Evolutionary conservation across 257 asterid species (phyloP).

Genomic region (Solanum rostratum): DNA sequence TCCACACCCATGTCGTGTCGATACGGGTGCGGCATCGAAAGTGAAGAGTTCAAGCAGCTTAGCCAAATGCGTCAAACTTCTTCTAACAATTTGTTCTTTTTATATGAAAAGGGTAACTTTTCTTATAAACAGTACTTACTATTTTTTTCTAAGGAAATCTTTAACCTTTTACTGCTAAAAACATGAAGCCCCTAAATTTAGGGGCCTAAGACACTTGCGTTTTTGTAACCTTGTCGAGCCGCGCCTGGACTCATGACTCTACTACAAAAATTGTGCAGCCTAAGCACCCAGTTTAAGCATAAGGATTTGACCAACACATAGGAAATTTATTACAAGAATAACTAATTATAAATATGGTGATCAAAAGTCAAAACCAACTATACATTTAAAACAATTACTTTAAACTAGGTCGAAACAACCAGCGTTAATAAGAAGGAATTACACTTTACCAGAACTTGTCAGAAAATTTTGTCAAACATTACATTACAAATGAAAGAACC

Average conservation of each 20-base stretch:
- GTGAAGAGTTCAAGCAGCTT: too few relatives aligned
- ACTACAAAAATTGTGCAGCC: background rate
- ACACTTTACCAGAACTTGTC: slow-evolving; percentile 9
- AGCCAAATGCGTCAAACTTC: too few relatives aligned
- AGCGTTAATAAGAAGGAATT: background rate
- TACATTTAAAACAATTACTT: background rate
- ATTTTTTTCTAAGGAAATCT: too few relatives aligned
- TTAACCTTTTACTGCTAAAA: too few relatives aligned
- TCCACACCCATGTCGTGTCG: too few relatives aligned
- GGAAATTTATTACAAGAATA: background rate
- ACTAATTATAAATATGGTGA: background rate
- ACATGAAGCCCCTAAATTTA: too few relatives aligned
- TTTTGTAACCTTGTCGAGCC: too few relatives aligned
- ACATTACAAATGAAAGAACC: slow-evolving; percentile 19
- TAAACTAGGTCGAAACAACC: background rate
- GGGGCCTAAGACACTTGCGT: too few relatives aligned
- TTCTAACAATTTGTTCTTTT: too few relatives aligned
- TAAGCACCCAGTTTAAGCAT: background rate
- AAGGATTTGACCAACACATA: background rate
- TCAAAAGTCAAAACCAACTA: background rate
- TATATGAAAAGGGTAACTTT: too few relatives aligned
- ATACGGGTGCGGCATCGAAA: too few relatives aligned
- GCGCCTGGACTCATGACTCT: background rate
- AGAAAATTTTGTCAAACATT: slow-evolving; percentile 6
- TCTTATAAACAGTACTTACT: too few relatives aligned